phyloP scores from a whole-genome alignment of 371 early-diverging fungal genomes.

The Rhizopus microsporus region DNA sequence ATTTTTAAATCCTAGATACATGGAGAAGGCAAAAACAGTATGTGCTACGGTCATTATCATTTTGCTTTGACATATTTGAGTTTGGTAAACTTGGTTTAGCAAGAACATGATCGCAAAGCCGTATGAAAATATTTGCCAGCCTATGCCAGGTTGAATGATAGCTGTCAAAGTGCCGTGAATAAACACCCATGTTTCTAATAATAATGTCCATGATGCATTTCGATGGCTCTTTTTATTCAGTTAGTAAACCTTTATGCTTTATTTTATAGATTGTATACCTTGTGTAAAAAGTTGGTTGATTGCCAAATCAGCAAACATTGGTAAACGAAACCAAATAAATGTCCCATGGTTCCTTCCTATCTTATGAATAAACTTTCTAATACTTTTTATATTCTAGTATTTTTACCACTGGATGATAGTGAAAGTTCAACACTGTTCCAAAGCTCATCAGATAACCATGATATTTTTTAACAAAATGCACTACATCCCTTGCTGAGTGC shows the following conservation, averaged over 20 bases:
- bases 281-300: constrained; percentile 42
- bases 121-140: constrained; percentile 47
- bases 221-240: constrained; percentile 33
- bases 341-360: constrained; percentile 48
- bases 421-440: constrained; percentile 46
- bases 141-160: constrained; percentile 42
- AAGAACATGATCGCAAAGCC: constrained; percentile 41
- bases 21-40: constrained; percentile 17
- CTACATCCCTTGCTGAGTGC: constrained; percentile 21
- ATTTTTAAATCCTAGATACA: constrained; percentile 29
- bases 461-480: constrained; percentile 39
- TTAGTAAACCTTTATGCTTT: background rate
- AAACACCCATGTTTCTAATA: constrained; percentile 45
- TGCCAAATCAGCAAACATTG: constrained; percentile 49
- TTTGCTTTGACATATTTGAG: constrained; percentile 19
- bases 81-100: constrained; percentile 38
- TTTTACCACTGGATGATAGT: constrained; percentile 48
- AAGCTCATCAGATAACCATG: constrained; percentile 51
- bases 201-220: constrained; percentile 36
- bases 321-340: constrained; percentile 43
- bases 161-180: constrained; percentile 46
- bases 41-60: constrained; percentile 14
- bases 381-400: background rate
- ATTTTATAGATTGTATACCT: constrained; percentile 16
- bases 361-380: background rate